phyloP scores from a whole-genome alignment of 768 basidiomycete species.

The Lactarius sp. region DNA sequence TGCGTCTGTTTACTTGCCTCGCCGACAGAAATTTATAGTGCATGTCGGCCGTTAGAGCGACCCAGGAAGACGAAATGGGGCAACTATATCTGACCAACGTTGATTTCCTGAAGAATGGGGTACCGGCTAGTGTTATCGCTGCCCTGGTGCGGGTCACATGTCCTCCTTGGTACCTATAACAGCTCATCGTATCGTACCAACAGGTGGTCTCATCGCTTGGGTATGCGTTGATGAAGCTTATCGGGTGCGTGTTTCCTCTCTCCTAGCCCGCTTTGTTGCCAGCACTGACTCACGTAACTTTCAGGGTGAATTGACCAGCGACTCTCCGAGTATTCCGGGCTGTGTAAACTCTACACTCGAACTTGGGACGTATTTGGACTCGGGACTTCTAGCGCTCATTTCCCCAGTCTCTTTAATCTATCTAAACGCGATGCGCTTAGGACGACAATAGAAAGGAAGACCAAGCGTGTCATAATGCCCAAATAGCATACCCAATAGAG shows the following conservation, averaged over 20 bases:
- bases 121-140: constrained; percentile 91
- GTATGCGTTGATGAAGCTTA: constrained; percentile 64
- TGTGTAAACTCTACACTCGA: neutral
- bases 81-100: constrained; percentile 77
- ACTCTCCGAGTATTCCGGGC: neutral
- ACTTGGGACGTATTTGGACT: neutral
- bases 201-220: constrained; percentile 87
- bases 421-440: constrained; percentile 9
- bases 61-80: constrained; percentile 93
- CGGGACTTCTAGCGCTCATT: neutral
- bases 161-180: constrained; percentile 9
- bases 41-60: constrained; percentile 48
- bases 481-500: constrained; percentile 4
- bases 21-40: neutral
- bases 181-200: neutral
- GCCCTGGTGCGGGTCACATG: constrained; percentile 51
- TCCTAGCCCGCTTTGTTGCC: neutral
- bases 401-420: constrained; percentile 11
- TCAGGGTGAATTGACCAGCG: constrained; percentile 8
- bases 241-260: constrained; percentile 48
- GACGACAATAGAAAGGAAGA: neutral
- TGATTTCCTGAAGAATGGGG: constrained; percentile 91
- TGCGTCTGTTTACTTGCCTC: constrained; percentile 38
- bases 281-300: neutral
- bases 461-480: neutral